Evolutionary conservation across 192 early-diverging fungal species (phyloP), one percentile per base, ranked within the genome.

Genomic region (Umbelopsis isabellina): DNA sequence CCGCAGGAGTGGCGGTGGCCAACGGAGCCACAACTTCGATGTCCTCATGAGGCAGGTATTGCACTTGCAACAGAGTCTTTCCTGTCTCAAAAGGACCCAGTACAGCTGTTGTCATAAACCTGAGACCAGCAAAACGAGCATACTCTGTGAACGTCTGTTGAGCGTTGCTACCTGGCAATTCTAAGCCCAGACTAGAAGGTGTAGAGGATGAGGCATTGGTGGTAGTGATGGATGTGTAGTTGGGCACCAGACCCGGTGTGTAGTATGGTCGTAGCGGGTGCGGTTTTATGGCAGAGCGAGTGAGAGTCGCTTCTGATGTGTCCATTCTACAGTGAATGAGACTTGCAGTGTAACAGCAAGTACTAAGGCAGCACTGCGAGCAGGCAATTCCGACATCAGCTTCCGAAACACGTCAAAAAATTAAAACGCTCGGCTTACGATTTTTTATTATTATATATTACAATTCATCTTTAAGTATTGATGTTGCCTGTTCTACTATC

Each of bases 1-100:
- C 76, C 7, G 51, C 16, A 2, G 70, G 70, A 50, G 69, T 67
- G 23, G 52, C 55, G 13, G 73, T 73, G 45, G 65, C 70, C 41
- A 68, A 68, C 22, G 68, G 58, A 13, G 53, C 65, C 46, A 69
- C 53, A 10, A 67, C 69, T 67, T 82, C 78, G 25, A 83, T 80
- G 65, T 86, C 84, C 65, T 84, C 80, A 64, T 86, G 72, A 5
- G 72, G 68, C 20, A 68, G 55, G 50, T 70, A 87, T 79, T 91
- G 90, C n/a, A 91, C 87, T 76, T 92, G 90, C 25, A 89, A 70
- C 30, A 92, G 66, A 23, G 89, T 91, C 52, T 88, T 89, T 22
- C 80, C 80, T 4, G 83, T 80, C 41, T 84, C 86, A 65, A 91
- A 89, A 1, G 91, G 91, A 8, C 82, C 79, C 0, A 86, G 75